phyloP scores from a whole-genome alignment of 192 early-diverging fungal genomes.

The Mortierella alpina region DNA sequence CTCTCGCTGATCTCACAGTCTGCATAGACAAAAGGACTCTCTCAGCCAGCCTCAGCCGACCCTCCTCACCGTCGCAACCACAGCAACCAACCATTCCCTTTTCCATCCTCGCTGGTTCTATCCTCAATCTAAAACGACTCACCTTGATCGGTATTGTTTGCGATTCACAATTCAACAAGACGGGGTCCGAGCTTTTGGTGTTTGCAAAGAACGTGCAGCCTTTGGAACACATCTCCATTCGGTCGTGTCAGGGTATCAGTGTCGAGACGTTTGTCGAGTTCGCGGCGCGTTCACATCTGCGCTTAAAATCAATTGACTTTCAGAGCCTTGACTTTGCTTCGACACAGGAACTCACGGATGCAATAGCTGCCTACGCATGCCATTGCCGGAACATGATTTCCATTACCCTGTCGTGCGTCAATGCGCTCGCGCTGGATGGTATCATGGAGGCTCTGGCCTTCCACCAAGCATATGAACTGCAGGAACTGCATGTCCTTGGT shows the following conservation, averaged over 20 bases:
- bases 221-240: constrained; percentile 37
- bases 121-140: constrained; percentile 38
- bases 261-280: constrained; percentile 30
- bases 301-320: constrained; percentile 26
- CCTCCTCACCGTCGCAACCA: background rate
- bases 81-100: constrained; percentile 36
- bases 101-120: constrained; percentile 39
- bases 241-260: constrained; percentile 35
- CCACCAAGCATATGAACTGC: constrained; percentile 7
- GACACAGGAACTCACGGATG: constrained; percentile 32
- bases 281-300: constrained; percentile 16
- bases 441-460: constrained; percentile 21
- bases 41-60: background rate
- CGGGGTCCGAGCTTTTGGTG: constrained; percentile 34
- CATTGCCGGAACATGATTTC: constrained; percentile 36
- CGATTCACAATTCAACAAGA: constrained; percentile 36
- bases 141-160: constrained; percentile 42
- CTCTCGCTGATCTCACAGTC: constrained; percentile 41
- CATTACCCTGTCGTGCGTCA: constrained; percentile 39
- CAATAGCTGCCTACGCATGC: constrained; percentile 26
- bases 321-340: constrained; percentile 39
- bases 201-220: constrained; percentile 38
- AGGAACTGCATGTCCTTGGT: constrained; percentile 48
- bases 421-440: constrained; percentile 29
- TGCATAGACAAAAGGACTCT: constrained; percentile 39